A percentile compares a stretch with the other conserved stretches of the same genome.
These are phyloP conservation scores for Cryptosporidium muris DNA, from an alignment of 169 alveolate species.

Conservation along the genomic window DNA sequence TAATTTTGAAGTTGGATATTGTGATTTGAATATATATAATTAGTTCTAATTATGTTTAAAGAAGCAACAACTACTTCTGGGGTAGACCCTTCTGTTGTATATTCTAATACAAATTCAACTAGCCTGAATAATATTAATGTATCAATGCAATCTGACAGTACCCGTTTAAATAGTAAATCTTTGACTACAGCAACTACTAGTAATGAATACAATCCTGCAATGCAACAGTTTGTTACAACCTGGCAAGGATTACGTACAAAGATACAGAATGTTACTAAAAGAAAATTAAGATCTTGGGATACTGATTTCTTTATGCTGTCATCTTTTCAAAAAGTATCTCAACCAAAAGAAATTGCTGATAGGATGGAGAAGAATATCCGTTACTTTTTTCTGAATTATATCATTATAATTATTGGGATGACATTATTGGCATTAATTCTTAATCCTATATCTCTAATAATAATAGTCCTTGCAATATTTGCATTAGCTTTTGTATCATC, in stretches of 20 bases:
- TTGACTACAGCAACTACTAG: not conserved
- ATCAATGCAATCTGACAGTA: not conserved
- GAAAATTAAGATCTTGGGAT: constrained; percentile 68
- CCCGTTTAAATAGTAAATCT: constrained; percentile 38
- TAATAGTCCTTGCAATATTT: constrained; percentile 16
- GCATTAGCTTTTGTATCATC: constrained; percentile 64
- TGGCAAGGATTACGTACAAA: constrained; percentile 19
- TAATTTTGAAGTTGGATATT: too few species aligned
- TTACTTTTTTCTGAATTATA: constrained; percentile 49
- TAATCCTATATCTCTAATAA: constrained; percentile 59
- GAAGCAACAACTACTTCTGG: not conserved
- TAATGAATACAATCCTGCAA: constrained; percentile 43
- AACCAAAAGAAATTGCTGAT: constrained; percentile 62
- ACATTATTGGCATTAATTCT: constrained; percentile 31
- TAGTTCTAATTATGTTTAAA: too few species aligned
- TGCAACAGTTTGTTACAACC: constrained; percentile 43
- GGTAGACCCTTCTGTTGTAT: not conserved
- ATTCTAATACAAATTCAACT: constrained; percentile 2
- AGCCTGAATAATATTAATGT: not conserved
- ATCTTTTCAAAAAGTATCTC: constrained; percentile 60
- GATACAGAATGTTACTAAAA: constrained; percentile 31
- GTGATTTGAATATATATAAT: too few species aligned
- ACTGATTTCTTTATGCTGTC: constrained; percentile 54
- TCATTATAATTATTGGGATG: constrained; percentile 57
- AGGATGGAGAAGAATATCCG: constrained; percentile 53